A percentile compares a stretch with the other conserved stretches of the same genome.
These are phyloP conservation scores for Candida glucosophila DNA, from an alignment of 1,139 yeast species.

Conservation along the genomic window DNA sequence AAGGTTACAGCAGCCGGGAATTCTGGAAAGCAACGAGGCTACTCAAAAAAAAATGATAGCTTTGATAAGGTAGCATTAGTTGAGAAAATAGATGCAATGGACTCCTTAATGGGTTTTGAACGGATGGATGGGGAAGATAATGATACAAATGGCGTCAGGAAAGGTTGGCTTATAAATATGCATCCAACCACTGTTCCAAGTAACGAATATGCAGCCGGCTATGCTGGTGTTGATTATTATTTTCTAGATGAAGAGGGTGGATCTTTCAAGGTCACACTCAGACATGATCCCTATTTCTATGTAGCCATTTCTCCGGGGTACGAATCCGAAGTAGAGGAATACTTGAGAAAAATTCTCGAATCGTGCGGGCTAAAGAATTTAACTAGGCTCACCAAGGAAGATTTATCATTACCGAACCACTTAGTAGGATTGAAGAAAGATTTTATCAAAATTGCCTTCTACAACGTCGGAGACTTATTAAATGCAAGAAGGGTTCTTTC, in stretches of 20 bases:
- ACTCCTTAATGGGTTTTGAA: conserved; percentile 77
- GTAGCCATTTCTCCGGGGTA: conserved; percentile 57
- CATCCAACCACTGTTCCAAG: conserved; percentile 59
- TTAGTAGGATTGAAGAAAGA: conserved; percentile 65
- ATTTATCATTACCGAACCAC: conserved; percentile 75
- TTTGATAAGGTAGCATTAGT: conserved; percentile 34
- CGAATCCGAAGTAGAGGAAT: conserved; percentile 85
- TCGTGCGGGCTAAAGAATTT: conserved; percentile 45
- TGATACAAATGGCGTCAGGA: conserved; percentile 43
- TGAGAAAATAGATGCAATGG: conserved; percentile 54
- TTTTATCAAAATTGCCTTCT: conserved; percentile 62
- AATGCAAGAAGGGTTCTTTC: conserved; percentile 61
- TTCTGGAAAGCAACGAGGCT: too few relatives aligned
- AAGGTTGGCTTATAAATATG: conserved; percentile 90
- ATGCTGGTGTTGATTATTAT: conserved; percentile 88
- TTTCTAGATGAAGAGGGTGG: conserved; percentile 98
- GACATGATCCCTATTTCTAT: conserved; percentile 82
- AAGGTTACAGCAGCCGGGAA: too few relatives aligned
- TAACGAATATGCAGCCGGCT: conserved; percentile 49
- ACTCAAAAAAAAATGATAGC: background rate
- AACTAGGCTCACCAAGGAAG: conserved; percentile 59
- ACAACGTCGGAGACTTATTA: conserved; percentile 65
- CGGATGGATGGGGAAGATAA: conserved; percentile 57
- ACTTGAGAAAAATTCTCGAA: conserved; percentile 61
- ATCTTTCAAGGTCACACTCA: conserved; percentile 76